These are phyloP conservation scores for Zygnema circumcarinatum DNA, from an alignment of 139 green algal species.

Conservation along the genomic window DNA sequence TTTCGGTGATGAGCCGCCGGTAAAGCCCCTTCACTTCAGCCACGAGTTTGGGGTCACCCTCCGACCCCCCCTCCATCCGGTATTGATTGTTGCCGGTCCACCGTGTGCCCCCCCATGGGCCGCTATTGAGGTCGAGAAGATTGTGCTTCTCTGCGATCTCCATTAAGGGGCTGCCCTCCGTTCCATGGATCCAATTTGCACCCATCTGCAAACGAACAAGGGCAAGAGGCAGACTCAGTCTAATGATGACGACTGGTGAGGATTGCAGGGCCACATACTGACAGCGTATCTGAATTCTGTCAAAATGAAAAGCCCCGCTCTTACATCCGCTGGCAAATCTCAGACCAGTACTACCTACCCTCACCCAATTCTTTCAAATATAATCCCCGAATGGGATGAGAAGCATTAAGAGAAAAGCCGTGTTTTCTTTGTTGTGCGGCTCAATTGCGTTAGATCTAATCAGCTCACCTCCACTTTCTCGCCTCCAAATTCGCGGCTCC, in stretches of 20 bases:
- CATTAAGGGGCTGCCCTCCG: constrained; percentile 46
- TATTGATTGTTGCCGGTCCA: constrained; percentile 27
- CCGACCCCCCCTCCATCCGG: constrained; percentile 28
- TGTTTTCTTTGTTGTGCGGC: too few species aligned
- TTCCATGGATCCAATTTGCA: constrained; percentile 54
- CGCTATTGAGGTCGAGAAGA: not conserved
- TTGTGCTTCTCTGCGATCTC: constrained; percentile 27
- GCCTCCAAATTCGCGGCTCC: constrained; percentile 26
- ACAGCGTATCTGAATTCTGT: not conserved
- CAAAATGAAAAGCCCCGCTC: not conserved
- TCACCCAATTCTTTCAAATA: not conserved
- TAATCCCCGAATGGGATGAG: not conserved
- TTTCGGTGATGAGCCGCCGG: not conserved
- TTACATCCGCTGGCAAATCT: too few species aligned
- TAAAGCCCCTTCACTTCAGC: constrained; percentile 36
- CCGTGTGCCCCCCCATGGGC: not conserved
- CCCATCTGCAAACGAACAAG: constrained; percentile 33
- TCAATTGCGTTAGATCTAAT: constrained; percentile 8
- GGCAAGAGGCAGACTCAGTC: not conserved
- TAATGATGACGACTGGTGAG: not conserved
- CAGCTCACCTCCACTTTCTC: constrained; percentile 46
- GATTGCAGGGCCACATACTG: constrained; percentile 2
- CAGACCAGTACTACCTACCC: too few species aligned
- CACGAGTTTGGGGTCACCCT: not conserved
- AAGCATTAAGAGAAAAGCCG: too few species aligned